These are phyloP conservation scores for Chloridella minuta DNA, from an alignment of 352 stramenopile species.

Conservation along the genomic window DNA sequence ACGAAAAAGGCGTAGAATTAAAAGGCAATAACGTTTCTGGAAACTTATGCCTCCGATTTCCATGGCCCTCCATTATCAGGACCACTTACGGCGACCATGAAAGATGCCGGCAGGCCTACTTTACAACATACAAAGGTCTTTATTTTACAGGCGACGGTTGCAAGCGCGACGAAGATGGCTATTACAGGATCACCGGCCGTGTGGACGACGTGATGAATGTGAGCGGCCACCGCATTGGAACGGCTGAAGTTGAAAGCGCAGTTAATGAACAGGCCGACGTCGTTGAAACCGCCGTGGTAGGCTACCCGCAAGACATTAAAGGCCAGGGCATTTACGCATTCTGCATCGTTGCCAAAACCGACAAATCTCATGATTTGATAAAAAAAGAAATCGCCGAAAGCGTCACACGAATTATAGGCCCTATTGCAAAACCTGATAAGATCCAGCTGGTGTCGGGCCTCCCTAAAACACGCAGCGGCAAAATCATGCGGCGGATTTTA, in stretches of 20 bases:
- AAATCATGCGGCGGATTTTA: constrained; percentile 95
- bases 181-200: constrained; percentile 86
- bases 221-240: constrained; percentile 51
- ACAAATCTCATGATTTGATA: not conserved
- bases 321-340: constrained; percentile 50
- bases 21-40: constrained; percentile 26
- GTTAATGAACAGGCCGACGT: constrained; percentile 56
- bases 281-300: constrained; percentile 64
- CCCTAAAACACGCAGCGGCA: constrained; percentile 30
- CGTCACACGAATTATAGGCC: no score
- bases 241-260: constrained; percentile 43
- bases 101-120: constrained; percentile 72
- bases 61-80: constrained; percentile 72
- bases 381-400: no score
- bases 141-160: constrained; percentile 76
- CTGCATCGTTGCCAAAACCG: not conserved
- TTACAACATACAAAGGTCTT: constrained; percentile 57
- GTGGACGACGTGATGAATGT: constrained; percentile 86
- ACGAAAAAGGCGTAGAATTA: constrained; percentile 42
- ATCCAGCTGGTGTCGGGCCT: not conserved
- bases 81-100: constrained; percentile 37
- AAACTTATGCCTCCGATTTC: constrained; percentile 58
- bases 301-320: constrained; percentile 72
- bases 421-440: no score
- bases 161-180: constrained; percentile 56